These are phyloP conservation scores for Phellopilus nigrolimitatus DNA, from an alignment of 1,284 basidiomycete genomes.

Conservation along the genomic window DNA sequence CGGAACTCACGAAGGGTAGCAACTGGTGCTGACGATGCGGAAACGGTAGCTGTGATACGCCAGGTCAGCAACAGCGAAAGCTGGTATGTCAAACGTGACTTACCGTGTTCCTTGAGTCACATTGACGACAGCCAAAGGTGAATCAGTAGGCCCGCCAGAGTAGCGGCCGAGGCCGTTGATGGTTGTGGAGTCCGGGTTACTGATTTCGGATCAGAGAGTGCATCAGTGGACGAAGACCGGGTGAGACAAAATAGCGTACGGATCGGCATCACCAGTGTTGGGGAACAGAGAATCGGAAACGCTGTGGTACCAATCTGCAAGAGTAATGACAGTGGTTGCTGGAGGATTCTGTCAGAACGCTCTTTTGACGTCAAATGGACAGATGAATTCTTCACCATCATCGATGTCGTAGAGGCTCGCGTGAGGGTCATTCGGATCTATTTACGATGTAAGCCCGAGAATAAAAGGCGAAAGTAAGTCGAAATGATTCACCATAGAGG, in stretches of 20 bases:
- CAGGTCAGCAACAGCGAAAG: too few species aligned
- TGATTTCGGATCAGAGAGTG: neutral
- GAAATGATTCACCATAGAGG: neutral
- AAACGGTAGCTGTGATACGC: too few species aligned
- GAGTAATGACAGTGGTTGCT: conserved; percentile 36
- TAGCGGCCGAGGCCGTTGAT: conserved; percentile 47
- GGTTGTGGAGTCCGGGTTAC: conserved; percentile 39
- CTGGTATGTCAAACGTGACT: too few species aligned
- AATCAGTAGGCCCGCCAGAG: conserved; percentile 22
- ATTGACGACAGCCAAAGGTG: conserved; percentile 28
- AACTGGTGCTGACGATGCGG: too few species aligned
- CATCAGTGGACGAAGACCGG: neutral
- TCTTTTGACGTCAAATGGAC: neutral
- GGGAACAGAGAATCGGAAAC: conserved; percentile 21
- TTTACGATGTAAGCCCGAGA: neutral
- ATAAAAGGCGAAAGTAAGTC: neutral
- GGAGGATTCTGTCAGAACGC: neutral
- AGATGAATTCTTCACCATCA: conserved; percentile 30
- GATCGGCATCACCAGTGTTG: conserved; percentile 19
- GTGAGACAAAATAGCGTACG: conserved; percentile 13
- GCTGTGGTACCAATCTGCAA: conserved; percentile 39
- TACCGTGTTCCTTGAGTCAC: conserved; percentile 21
- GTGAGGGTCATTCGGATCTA: conserved; percentile 39
- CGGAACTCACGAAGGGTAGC: too few species aligned
- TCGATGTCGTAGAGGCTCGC: conserved; percentile 39